Conservation (phyloP, 371 early-diverging fungal species). For the Mucor ambiguus region DNA sequence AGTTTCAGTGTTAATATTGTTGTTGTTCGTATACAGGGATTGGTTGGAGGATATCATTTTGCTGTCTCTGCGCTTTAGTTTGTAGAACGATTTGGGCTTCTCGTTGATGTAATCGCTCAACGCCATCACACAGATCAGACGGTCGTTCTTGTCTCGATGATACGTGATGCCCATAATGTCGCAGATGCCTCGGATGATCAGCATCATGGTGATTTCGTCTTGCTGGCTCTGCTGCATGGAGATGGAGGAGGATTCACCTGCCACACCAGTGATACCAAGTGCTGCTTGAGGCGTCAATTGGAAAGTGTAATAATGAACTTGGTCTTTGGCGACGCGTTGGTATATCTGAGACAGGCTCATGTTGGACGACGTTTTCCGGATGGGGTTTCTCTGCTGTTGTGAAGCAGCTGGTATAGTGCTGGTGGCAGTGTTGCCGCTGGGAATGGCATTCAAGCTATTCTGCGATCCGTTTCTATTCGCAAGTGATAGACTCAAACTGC, state of each 20-base stretch:
- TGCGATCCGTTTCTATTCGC: background rate
- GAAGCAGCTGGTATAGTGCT: background rate
- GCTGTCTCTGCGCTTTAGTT: constrained; percentile 24
- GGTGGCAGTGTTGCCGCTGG: background rate
- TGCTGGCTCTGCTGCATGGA: constrained; percentile 24
- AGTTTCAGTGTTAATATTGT: background rate
- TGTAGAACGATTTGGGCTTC: constrained; percentile 21
- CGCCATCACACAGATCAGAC: constrained; percentile 41
- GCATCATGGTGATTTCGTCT: constrained; percentile 42
- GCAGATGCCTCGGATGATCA: constrained; percentile 39
- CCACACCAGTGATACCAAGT: constrained; percentile 7
- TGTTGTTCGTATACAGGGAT: background rate
- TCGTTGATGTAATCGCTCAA: constrained; percentile 37
- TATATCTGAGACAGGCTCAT: constrained; percentile 41
- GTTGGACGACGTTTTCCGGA: constrained; percentile 36
- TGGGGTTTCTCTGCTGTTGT: background rate
- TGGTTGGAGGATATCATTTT: constrained; percentile 20
- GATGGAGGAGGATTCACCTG: constrained; percentile 24
- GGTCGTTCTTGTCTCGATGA: constrained; percentile 32
- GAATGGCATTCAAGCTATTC: background rate
- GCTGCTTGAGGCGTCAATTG: constrained; percentile 30
- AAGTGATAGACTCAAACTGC: background rate
- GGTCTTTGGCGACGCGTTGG: constrained; percentile 42
- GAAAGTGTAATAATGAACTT: constrained; percentile 43
- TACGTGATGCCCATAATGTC: constrained; percentile 49